These are phyloP conservation scores for Mycena sanguinolenta DNA, from an alignment of 768 basidiomycete genomes.

Conservation along the genomic window DNA sequence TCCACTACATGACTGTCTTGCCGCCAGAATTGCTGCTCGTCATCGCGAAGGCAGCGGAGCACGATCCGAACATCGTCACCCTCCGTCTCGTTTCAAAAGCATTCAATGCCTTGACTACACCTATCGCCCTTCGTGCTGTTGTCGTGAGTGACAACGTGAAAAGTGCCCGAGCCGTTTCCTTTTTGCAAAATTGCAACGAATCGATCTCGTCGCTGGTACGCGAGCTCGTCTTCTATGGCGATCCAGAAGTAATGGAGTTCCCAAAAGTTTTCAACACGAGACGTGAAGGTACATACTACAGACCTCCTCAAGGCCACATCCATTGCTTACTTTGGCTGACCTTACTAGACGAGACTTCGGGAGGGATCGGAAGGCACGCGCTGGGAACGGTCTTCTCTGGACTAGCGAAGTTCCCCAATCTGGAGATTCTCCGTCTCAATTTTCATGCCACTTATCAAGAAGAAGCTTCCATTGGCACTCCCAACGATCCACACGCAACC, in stretches of 20 bases:
- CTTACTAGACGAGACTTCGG: background rate
- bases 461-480: background rate
- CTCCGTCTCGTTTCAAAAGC: conserved; percentile 24
- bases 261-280: too few species aligned
- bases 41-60: background rate
- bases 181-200: conserved; percentile 17
- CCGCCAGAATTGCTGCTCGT: conserved; percentile 8
- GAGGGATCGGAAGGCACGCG: background rate
- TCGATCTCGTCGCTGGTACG: background rate
- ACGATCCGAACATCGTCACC: background rate
- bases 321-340: background rate
- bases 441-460: conserved; percentile 6
- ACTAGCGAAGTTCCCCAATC: background rate
- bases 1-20: too few species aligned
- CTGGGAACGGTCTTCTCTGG: background rate
- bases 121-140: background rate
- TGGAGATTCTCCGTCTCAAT: background rate
- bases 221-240: conserved; percentile 12
- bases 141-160: conserved; percentile 9
- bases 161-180: background rate
- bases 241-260: too few species aligned
- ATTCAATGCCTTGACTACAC: background rate
- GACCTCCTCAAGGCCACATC: background rate
- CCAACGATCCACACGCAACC: background rate
- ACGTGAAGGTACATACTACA: background rate